phyloP scores from a whole-genome alignment of 495 filamentous ascomycete genomes.

The Annulohypoxylon maeteangense region DNA sequence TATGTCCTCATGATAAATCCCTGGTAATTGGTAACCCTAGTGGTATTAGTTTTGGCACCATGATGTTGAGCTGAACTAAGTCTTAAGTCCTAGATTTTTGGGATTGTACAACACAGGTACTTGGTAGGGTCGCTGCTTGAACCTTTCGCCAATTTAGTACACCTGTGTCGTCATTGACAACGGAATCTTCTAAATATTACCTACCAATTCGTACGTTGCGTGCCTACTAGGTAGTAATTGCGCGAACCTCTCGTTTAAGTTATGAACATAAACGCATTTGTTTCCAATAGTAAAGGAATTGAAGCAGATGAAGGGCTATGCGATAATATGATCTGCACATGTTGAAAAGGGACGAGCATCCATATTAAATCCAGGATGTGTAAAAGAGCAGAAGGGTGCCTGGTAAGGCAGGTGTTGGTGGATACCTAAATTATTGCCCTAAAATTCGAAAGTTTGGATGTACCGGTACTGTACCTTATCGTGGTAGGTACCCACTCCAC shows the following conservation, averaged over 20 bases:
- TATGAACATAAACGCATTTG: background rate
- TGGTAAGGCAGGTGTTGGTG: constrained; percentile 13
- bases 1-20: constrained; percentile 11
- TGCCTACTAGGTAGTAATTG: background rate
- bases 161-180: constrained; percentile 29
- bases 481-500: constrained; percentile 14
- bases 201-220: background rate
- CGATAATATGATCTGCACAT: background rate
- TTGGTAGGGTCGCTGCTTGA: background rate
- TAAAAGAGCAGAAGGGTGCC: background rate
- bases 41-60: constrained; percentile 10
- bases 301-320: background rate
- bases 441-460: background rate
- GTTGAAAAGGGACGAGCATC: background rate
- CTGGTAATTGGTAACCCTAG: constrained; percentile 1
- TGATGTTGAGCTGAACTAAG: constrained; percentile 4
- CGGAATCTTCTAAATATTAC: background rate
- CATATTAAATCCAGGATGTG: background rate
- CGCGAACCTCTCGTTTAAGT: background rate
- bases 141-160: background rate
- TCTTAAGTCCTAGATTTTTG: background rate
- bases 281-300: background rate
- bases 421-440: constrained; percentile 1
- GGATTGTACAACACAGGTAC: background rate
- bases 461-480: too few species aligned